phyloP scores from a whole-genome alignment of 2,329 filamentous ascomycete species.

The Teratosphaeria nubilosa region DNA sequence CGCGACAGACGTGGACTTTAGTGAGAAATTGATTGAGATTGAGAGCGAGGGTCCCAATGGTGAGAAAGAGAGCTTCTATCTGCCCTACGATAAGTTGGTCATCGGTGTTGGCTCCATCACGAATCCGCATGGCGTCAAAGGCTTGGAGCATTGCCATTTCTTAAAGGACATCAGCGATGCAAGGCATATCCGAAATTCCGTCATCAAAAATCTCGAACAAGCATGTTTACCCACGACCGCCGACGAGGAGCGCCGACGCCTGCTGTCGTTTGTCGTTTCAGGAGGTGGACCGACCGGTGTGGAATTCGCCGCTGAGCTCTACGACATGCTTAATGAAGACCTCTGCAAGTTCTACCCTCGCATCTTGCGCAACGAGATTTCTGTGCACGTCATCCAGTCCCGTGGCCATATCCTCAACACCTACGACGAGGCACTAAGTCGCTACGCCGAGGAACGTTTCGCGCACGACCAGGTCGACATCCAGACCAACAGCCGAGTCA shows the following conservation, averaged over 20 bases:
- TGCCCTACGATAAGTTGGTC: constrained; percentile 95
- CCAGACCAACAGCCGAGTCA: constrained; percentile 84
- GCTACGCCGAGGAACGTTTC: constrained; percentile 85
- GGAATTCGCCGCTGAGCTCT: constrained; percentile 93
- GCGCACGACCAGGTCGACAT: constrained; percentile 85
- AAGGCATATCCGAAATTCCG: constrained; percentile 73
- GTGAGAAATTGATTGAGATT: constrained; percentile 80
- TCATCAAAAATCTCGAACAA: constrained; percentile 80
- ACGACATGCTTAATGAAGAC: constrained; percentile 93
- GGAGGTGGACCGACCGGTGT: constrained; percentile 94
- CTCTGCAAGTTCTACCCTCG: constrained; percentile 72
- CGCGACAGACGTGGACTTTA: constrained; percentile 86
- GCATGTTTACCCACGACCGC: constrained; percentile 87
- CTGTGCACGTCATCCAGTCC: constrained; percentile 92
- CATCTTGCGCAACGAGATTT: constrained; percentile 92
- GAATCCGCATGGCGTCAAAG: constrained; percentile 92
- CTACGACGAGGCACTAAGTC: constrained; percentile 88
- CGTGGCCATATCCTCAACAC: constrained; percentile 94
- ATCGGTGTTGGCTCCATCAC: constrained; percentile 85
- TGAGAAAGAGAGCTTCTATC: constrained; percentile 72
- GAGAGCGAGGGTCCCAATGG: constrained; percentile 62
- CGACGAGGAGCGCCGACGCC: constrained; percentile 74
- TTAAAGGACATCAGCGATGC: constrained; percentile 93
- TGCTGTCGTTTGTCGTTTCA: constrained; percentile 92
- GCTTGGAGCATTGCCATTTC: constrained; percentile 86